Evolutionary conservation across 177 flowering plant species (phyloP).

Genomic region (Vitis hybrid): DNA sequence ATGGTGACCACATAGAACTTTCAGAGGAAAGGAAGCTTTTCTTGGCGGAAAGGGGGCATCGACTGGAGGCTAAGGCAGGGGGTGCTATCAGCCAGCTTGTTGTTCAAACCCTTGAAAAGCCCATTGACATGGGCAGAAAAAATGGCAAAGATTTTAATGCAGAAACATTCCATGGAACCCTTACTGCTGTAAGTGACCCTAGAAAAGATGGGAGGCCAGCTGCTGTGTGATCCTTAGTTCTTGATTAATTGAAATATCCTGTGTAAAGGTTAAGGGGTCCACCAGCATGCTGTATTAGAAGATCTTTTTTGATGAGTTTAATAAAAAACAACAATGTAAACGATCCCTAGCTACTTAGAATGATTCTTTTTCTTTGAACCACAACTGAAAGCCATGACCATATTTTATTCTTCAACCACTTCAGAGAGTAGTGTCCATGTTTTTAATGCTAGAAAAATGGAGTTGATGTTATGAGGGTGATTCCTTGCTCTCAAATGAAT

Average conservation of each 20-base stretch:
- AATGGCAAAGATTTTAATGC: constrained; percentile 12
- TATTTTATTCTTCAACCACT: no score
- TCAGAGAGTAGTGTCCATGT: no score
- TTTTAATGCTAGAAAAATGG: no score
- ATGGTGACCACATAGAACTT: constrained; percentile 80
- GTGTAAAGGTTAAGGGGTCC: not conserved
- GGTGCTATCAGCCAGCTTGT: constrained; percentile 83
- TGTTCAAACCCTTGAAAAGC: constrained; percentile 52
- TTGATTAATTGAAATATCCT: not conserved
- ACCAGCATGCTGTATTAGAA: not conserved
- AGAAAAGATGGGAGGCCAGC: constrained; percentile 91
- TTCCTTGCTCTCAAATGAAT: no score
- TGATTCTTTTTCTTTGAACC: no score
- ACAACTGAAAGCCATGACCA: no score
- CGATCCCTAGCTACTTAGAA: no score
- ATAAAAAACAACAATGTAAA: no score
- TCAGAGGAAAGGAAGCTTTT: constrained; percentile 46
- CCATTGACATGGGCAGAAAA: constrained; percentile 31
- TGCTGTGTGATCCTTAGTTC: constrained; percentile 34
- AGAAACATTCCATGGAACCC: constrained; percentile 44
- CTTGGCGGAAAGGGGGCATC: constrained; percentile 68
- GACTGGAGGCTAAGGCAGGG: constrained; percentile 38
- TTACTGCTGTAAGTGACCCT: constrained; percentile 89
- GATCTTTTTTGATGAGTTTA: no score
- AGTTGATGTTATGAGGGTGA: no score